Evolutionary conservation across 257 asterid species (phyloP).

Genomic region (Solanum ahanhuiri): DNA sequence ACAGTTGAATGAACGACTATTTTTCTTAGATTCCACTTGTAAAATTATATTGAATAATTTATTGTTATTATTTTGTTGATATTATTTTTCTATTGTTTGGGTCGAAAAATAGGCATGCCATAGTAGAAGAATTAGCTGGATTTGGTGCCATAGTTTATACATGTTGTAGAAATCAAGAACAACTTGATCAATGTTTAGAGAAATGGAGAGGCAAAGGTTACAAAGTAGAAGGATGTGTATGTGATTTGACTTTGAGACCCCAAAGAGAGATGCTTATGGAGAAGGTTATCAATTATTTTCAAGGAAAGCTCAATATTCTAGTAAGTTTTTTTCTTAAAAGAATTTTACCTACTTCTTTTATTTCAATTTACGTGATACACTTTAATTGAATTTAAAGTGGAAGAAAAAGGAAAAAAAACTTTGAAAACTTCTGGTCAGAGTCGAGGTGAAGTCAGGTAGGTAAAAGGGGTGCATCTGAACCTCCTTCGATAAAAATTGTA

Average conservation of each 20-base stretch:
- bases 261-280: slow-evolving; percentile 17
- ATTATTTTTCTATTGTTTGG: neutral
- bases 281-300: slow-evolving; percentile 7
- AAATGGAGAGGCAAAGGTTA: slow-evolving; percentile 22
- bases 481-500: too few relatives aligned
- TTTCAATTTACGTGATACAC: too few relatives aligned
- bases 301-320: slow-evolving; percentile 23
- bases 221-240: slow-evolving; percentile 13
- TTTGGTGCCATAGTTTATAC: too few relatives aligned
- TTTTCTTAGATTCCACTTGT: too few relatives aligned
- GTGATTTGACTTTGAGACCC: slow-evolving; percentile 13
- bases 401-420: too few relatives aligned
- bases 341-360: too few relatives aligned
- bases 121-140: too few relatives aligned
- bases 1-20: too few relatives aligned
- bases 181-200: slow-evolving; percentile 7
- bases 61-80: neutral
- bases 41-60: too few relatives aligned
- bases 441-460: neutral
- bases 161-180: slow-evolving; percentile 19
- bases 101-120: slow-evolving; percentile 13
- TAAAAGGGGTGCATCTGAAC: too few relatives aligned
- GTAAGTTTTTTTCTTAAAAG: slow-evolving; percentile 7
- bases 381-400: neutral
- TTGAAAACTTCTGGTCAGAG: too few relatives aligned